phyloP scores from a whole-genome alignment of 1,284 basidiomycete genomes.

The Heterobasidion annosum region DNA sequence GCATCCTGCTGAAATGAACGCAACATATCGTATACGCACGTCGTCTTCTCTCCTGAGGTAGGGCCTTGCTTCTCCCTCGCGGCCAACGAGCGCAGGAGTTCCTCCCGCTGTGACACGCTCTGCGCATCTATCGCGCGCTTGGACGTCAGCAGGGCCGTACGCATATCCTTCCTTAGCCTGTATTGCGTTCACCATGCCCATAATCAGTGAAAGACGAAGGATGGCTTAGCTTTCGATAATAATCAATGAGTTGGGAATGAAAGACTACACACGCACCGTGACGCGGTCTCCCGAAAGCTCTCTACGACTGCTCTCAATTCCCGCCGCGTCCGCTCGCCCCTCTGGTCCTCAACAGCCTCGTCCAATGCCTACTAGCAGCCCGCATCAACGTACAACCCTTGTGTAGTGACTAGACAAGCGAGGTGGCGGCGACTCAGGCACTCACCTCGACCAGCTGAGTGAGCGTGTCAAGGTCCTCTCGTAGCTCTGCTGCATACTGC shows the following conservation, averaged over 20 bases:
- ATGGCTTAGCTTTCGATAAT: not conserved
- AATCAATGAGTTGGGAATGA: too few species aligned
- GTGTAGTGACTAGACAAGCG: not conserved
- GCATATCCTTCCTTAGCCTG: constrained; percentile 48
- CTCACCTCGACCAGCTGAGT: constrained; percentile 63
- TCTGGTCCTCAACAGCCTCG: constrained; percentile 58
- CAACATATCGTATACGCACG: constrained; percentile 27
- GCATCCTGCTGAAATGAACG: not conserved
- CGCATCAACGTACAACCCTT: not conserved
- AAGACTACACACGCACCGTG: constrained; percentile 31
- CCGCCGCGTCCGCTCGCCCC: constrained; percentile 39
- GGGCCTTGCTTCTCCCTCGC: constrained; percentile 31
- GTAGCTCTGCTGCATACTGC: constrained; percentile 62
- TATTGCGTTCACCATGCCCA: not conserved
- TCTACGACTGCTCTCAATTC: constrained; percentile 44
- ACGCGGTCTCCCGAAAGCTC: constrained; percentile 35
- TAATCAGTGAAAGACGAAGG: not conserved
- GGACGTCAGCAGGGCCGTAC: constrained; percentile 58
- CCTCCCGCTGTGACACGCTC: constrained; percentile 48
- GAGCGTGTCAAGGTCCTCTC: constrained; percentile 64
- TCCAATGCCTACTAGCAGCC: constrained; percentile 45
- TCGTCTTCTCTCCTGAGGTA: constrained; percentile 40
- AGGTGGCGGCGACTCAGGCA: not conserved
- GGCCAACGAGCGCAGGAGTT: constrained; percentile 47
- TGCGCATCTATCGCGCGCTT: constrained; percentile 63